Conservation (phyloP, 495 filamentous ascomycete species). For the Aeminium ludgeri region DNA sequence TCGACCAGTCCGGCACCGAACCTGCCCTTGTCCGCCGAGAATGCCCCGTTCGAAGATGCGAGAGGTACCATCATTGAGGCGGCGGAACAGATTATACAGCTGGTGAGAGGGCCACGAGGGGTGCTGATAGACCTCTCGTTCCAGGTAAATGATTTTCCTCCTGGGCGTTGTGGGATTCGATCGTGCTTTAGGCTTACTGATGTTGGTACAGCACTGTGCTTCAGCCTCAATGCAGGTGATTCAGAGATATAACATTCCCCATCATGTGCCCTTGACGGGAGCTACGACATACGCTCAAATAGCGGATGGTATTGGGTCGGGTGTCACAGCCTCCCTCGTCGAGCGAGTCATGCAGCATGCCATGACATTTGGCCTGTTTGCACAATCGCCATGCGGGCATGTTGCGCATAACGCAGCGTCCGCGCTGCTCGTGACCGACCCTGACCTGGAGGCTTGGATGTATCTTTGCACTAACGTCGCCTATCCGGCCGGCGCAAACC, state of each 20-base stretch:
- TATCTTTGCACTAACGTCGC: slow-evolving; percentile 1
- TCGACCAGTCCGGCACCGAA: neutral
- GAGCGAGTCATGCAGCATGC: slow-evolving; percentile 2
- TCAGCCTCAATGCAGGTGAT: slow-evolving; percentile 2
- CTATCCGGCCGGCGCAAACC: slow-evolving; percentile 1
- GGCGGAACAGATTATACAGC: slow-evolving; percentile 1
- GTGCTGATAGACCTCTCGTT: slow-evolving; percentile 1
- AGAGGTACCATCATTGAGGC: slow-evolving; percentile 2
- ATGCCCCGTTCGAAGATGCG: slow-evolving; percentile 2
- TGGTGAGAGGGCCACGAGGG: slow-evolving; percentile 2
- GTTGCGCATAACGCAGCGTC: slow-evolving; percentile 1
- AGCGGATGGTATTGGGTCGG: neutral
- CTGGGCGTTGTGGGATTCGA: neutral
- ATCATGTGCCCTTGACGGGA: neutral
- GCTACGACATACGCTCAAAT: slow-evolving; percentile 3
- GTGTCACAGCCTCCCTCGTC: neutral
- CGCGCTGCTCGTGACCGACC: neutral
- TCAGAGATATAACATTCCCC: slow-evolving; percentile 1
- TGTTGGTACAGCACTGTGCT: neutral
- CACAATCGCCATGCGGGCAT: slow-evolving; percentile 1
- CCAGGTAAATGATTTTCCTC: neutral
- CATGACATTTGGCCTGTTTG: slow-evolving; percentile 2
- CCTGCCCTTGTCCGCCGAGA: slow-evolving; percentile 1
- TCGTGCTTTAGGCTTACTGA: too few relatives aligned
- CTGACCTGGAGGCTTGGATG: slow-evolving; percentile 4